Base-by-base conservation (phyloP, 139 green algal genomes). In the Ostreobium quekettii region DNA sequence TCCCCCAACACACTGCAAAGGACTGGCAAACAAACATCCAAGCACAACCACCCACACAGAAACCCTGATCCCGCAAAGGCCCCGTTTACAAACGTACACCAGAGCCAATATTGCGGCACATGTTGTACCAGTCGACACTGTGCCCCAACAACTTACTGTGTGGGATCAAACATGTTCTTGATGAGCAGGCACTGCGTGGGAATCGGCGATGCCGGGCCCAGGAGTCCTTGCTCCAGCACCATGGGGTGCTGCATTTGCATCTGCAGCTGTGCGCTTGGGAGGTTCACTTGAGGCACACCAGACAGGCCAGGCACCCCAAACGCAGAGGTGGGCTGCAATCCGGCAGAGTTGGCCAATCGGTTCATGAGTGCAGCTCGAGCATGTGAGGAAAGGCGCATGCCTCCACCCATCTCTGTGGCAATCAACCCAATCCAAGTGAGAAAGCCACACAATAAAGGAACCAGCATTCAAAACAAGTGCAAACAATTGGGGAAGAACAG, bases 111-210 rank as follows among this genome's bases (percentile, higher is more conserved):
- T n/a, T n/a, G n/a, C n/a, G n/a, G n/a, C n/a, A n/a, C n/a, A n/a
- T n/a, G n/a, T n/a, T n/a, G n/a, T n/a, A n/a, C n/a, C n/a, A n/a
- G n/a, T n/a, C n/a, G n/a, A n/a, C n/a, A n/a, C n/a, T n/a, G n/a
- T n/a, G n/a, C n/a, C n/a, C n/a, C n/a, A n/a, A 53, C 15, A 11
- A 53, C 80, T 73, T 81, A 82, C 71, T 86, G 72, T 31, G 38
- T 59, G 3, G 91, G 82, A 71, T 91, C 75, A 70, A 96, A 97
- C 85, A 96, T 92, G 82, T 97, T 97, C 72, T 96, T 97, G 48
- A 98, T 79, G 65, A 98, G 81, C 36, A 98, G 60, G 72, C 89
- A 96, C 59, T 78, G 83, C 28, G 92, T 96, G 30, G 92, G 87
- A 60, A 95, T 93, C 28, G 92, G 92, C 8, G 85, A 95, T 0